A percentile compares a stretch with the other conserved stretches of the same genome.
Conservation (phyloP, 768 basidiomycete genomes). For the Tulasnella sp. region DNA sequence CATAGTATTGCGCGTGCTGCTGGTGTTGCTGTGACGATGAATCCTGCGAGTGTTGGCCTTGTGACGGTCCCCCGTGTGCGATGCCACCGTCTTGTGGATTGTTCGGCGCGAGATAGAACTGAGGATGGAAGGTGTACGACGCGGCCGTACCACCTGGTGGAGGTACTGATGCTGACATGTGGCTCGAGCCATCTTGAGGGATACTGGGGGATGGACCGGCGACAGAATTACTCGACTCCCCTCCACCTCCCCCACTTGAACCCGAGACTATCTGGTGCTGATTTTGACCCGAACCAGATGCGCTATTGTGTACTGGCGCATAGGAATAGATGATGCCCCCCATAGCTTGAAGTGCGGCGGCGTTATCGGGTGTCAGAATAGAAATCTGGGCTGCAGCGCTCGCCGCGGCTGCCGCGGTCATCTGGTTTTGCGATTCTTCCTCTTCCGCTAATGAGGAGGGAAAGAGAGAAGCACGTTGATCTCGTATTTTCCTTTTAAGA, state of each 20-base stretch:
- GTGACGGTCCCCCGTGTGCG: not conserved
- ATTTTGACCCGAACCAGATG: not conserved
- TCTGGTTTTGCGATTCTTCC: not conserved
- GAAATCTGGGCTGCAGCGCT: not conserved
- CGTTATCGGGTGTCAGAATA: slow-evolving; percentile 10
- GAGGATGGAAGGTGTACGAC: not conserved
- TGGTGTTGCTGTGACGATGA: not conserved
- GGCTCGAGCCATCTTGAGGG: not conserved
- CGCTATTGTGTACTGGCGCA: not conserved
- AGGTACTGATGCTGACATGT: not conserved
- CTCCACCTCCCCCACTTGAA: too few species aligned
- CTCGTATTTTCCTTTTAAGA: not conserved
- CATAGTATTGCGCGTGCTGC: not conserved
- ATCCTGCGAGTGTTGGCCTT: not conserved
- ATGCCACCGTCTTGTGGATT: not conserved
- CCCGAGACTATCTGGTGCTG: not conserved
- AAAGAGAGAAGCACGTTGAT: not conserved
- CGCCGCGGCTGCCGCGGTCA: not conserved
- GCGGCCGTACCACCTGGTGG: not conserved
- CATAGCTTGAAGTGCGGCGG: slow-evolving; percentile 9
- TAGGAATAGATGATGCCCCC: slow-evolving; percentile 4
- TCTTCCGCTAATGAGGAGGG: not conserved
- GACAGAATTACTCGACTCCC: not conserved
- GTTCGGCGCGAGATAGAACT: not conserved
- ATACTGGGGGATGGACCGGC: not conserved